phyloP scores from a whole-genome alignment of 805 yeast species.

The Candida piceae region DNA sequence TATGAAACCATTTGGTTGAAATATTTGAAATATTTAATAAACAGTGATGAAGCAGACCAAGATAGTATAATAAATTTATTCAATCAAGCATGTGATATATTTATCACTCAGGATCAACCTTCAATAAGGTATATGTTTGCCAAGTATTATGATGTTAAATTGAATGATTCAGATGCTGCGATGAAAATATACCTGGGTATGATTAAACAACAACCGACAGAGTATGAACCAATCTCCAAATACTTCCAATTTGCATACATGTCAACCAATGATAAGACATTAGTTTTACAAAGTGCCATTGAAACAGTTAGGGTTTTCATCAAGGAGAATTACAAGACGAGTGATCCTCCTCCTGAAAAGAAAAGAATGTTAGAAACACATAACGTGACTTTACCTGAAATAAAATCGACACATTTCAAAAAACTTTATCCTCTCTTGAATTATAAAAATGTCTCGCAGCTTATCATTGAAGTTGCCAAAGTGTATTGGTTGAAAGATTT shows the following conservation, averaged over 20 bases:
- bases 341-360: conserved; percentile 4
- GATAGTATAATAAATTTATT: conserved; percentile 34
- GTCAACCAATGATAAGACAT: conserved; percentile 6
- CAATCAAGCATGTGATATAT: conserved; percentile 42
- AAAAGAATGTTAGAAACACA: conserved; percentile 7
- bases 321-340: conserved; percentile 4
- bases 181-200: conserved; percentile 16
- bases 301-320: conserved; percentile 12
- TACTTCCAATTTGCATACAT: conserved; percentile 12
- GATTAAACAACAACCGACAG: conserved; percentile 9
- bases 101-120: conserved; percentile 27
- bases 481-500: conserved; percentile 20
- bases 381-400: too few relatives aligned
- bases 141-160: conserved; percentile 17
- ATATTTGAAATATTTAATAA: conserved; percentile 51
- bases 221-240: conserved; percentile 12
- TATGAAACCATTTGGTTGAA: conserved; percentile 63
- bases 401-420: too few relatives aligned
- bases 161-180: conserved; percentile 17
- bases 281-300: conserved; percentile 10
- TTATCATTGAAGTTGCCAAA: conserved; percentile 26
- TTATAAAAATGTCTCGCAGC: conserved; percentile 21
- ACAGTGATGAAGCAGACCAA: conserved; percentile 24
- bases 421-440: conserved; percentile 13
- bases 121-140: conserved; percentile 28